These are phyloP conservation scores for Citrus sinensis DNA, from an alignment of 345 rosid genomes.

Conservation along the genomic window DNA sequence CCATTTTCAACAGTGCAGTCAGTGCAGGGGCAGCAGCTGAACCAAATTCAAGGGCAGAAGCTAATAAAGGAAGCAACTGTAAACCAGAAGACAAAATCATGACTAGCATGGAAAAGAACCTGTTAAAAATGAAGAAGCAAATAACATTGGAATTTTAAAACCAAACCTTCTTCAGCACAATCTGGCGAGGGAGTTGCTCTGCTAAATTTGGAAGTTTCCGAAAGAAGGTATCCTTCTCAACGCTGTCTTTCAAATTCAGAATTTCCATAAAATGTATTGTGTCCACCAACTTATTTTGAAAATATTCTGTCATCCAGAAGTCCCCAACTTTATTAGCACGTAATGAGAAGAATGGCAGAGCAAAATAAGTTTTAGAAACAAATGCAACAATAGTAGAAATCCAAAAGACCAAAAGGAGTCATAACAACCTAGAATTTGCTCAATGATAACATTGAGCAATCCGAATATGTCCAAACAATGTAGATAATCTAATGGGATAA, in stretches of 20 bases:
- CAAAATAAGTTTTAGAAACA: conserved; percentile 6
- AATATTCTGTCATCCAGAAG: conserved; percentile 69
- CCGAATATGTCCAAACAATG: background rate
- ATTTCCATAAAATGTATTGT: conserved; percentile 99
- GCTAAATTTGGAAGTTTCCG: conserved; percentile 95
- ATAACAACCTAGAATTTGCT: background rate
- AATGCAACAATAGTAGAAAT: background rate
- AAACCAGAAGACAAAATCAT: conserved; percentile 34
- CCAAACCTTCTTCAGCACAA: conserved; percentile 85
- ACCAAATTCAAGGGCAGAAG: conserved; percentile 98
- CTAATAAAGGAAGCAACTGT: conserved; percentile 96
- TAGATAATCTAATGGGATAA: background rate
- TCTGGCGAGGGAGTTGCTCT: conserved; percentile 98
- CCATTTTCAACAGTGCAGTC: conserved; percentile 88
- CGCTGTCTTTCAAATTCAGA: conserved; percentile 89
- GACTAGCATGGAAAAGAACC: conserved; percentile 16
- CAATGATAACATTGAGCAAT: background rate
- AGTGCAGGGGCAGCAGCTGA: conserved; percentile 96
- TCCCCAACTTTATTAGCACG: background rate
- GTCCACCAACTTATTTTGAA: conserved; percentile 98
- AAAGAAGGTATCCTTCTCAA: conserved; percentile 93
- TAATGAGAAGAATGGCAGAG: background rate
- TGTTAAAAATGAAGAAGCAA: conserved; percentile 11
- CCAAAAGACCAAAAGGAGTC: background rate
- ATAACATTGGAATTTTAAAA: conserved; percentile 18